Conservation (phyloP, 139 green algal species). For the Astrephomene gubernaculifera region DNA sequence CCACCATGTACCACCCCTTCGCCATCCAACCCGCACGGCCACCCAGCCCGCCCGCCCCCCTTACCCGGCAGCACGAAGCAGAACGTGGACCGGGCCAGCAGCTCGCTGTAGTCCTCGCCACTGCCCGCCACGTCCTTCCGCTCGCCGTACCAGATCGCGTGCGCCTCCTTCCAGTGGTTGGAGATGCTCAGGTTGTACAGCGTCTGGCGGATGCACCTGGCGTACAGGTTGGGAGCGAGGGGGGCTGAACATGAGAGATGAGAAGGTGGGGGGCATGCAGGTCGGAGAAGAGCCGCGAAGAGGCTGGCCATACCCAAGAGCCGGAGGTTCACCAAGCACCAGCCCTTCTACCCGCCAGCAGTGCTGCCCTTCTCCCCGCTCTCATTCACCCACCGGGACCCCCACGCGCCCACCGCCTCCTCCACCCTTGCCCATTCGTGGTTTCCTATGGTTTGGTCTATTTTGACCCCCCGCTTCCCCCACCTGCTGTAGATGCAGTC, state of each 20-base stretch:
- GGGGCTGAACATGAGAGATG: neutral
- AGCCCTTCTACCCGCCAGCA: too few species aligned
- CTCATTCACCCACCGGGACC: too few species aligned
- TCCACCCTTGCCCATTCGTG: too few species aligned
- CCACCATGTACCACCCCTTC: too few species aligned
- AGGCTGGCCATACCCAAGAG: too few species aligned
- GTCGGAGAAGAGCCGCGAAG: neutral
- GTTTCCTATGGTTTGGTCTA: too few species aligned
- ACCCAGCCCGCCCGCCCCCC: neutral
- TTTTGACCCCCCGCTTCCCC: too few species aligned
- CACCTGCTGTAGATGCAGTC: conserved; percentile 57
- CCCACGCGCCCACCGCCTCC: too few species aligned
- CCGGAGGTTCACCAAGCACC: too few species aligned
- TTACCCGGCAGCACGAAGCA: conserved; percentile 70
- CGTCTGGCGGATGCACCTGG: conserved; percentile 54
- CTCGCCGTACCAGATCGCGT: conserved; percentile 46
- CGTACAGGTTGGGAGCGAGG: neutral
- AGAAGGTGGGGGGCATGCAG: neutral
- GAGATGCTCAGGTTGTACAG: conserved; percentile 47
- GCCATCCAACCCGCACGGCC: neutral
- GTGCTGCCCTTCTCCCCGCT: too few species aligned
- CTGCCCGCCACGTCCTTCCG: conserved; percentile 17
- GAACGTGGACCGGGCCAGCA: conserved; percentile 57
- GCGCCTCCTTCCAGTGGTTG: conserved; percentile 37
- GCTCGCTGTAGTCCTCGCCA: conserved; percentile 35